Evolutionary conservation across 176 grass and related monocot species (phyloP).

Genomic region (Poa annua): DNA sequence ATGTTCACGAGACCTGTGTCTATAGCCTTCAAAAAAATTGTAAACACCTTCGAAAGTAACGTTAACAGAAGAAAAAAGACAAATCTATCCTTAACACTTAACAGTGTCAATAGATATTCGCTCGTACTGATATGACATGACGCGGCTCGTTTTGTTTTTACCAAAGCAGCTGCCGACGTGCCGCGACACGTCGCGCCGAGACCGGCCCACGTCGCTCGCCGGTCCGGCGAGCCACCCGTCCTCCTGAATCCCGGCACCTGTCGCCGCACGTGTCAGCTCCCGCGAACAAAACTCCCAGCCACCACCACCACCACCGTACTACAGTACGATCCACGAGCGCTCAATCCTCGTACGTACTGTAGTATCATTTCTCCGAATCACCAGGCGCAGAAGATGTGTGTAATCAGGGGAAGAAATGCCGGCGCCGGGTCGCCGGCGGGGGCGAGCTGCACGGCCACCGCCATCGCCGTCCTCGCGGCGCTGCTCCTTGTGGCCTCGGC

Average conservation of each 20-base stretch:
- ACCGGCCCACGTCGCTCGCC: not conserved
- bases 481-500: slow-evolving; percentile 37
- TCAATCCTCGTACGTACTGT: not conserved
- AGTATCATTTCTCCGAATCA: not conserved
- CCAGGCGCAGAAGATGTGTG: not conserved
- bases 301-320: not conserved
- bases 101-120: too few species aligned
- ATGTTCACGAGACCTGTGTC: too few species aligned
- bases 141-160: not conserved
- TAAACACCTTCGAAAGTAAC: too few species aligned
- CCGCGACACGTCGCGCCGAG: slow-evolving; percentile 24
- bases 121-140: too few species aligned
- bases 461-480: slow-evolving; percentile 27
- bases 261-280: slow-evolving; percentile 34
- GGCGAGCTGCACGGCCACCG: not conserved
- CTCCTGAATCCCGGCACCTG: not conserved
- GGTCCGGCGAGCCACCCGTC: not conserved
- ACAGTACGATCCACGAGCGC: not conserved
- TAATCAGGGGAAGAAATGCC: not conserved
- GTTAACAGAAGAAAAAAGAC: too few species aligned
- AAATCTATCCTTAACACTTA: too few species aligned
- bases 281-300: slow-evolving; percentile 35
- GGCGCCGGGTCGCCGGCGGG: not conserved
- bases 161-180: slow-evolving; percentile 20
- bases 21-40: too few species aligned